phyloP scores from a whole-genome alignment of 2,329 filamentous ascomycete species.

The Dryadomyces quercivorus region DNA sequence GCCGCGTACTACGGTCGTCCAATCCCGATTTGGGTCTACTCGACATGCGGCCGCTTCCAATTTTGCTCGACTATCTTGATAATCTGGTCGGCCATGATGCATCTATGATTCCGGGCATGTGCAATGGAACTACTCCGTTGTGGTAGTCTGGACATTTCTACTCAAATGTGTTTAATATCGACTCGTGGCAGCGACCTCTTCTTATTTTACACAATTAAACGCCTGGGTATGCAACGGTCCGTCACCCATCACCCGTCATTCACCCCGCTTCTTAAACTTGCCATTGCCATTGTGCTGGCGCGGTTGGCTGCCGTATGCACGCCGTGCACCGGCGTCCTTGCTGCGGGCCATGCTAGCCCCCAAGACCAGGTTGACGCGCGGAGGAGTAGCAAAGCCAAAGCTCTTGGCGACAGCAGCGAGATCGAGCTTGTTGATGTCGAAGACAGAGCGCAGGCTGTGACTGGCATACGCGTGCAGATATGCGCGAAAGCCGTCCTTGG shows the following conservation, averaged over 20 bases:
- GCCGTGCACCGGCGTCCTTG: constrained; percentile 42
- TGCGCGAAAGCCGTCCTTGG: constrained; percentile 67
- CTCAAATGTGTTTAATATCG: neutral
- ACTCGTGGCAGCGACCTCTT: neutral
- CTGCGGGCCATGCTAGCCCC: constrained; percentile 65
- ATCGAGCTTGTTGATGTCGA: constrained; percentile 72
- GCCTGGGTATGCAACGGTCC: neutral
- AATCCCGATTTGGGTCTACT: constrained; percentile 55
- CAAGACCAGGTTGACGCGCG: constrained; percentile 66
- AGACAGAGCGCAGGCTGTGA: constrained; percentile 71
- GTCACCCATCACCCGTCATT: neutral
- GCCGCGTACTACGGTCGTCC: constrained; percentile 52
- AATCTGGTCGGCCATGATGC: constrained; percentile 48
- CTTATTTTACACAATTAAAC: neutral
- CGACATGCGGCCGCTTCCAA: constrained; percentile 58
- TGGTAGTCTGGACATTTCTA: neutral
- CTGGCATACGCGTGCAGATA: constrained; percentile 94
- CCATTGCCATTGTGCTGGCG: constrained; percentile 30
- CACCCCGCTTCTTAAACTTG: constrained; percentile 9
- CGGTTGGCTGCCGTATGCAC: constrained; percentile 70
- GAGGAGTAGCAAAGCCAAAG: constrained; percentile 68
- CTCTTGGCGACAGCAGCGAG: constrained; percentile 73
- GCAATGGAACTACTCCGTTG: constrained; percentile 9
- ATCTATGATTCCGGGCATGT: constrained; percentile 17
- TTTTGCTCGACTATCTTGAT: constrained; percentile 58